Percentiles rank a stretch among this genome's conserved stretches.
Conservation (phyloP, 805 yeast species). For the Lipomyces anomalus region DNA sequence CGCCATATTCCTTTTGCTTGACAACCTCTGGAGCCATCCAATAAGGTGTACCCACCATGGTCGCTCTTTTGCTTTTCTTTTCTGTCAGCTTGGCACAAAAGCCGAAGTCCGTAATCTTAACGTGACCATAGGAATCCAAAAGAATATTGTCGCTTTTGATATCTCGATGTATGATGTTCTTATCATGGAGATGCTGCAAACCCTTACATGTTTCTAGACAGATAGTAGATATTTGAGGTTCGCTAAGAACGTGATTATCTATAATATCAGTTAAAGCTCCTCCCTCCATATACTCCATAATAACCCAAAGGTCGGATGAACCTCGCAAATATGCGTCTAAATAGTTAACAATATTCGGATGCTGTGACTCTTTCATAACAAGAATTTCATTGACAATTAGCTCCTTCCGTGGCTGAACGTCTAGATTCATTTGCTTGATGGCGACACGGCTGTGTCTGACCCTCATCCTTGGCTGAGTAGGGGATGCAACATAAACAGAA, state of each 20-base stretch:
- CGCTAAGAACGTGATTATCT: conserved; percentile 82
- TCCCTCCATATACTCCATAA: conserved; percentile 99
- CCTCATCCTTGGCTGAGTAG: conserved; percentile 11
- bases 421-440: conserved; percentile 89
- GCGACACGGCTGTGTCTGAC: conserved; percentile 56
- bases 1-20: conserved; percentile 88
- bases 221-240: conserved; percentile 91
- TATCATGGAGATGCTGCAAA: conserved; percentile 76
- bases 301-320: conserved; percentile 86
- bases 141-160: conserved; percentile 92
- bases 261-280: conserved; percentile 95
- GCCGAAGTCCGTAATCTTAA: conserved; percentile 66
- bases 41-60: conserved; percentile 99
- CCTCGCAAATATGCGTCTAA: conserved; percentile 83
- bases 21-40: conserved; percentile 99
- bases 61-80: conserved; percentile 78
- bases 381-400: conserved; percentile 90
- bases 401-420: conserved; percentile 89
- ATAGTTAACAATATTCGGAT: conserved; percentile 90
- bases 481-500: conserved; percentile 57
- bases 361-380: conserved; percentile 94
- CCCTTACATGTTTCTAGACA: conserved; percentile 88
- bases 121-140: not conserved
- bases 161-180: conserved; percentile 93
- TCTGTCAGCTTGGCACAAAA: conserved; percentile 93